These are phyloP conservation scores for Tetracladium marchalianum DNA, from an alignment of 495 filamentous ascomycete species.

Conservation along the genomic window DNA sequence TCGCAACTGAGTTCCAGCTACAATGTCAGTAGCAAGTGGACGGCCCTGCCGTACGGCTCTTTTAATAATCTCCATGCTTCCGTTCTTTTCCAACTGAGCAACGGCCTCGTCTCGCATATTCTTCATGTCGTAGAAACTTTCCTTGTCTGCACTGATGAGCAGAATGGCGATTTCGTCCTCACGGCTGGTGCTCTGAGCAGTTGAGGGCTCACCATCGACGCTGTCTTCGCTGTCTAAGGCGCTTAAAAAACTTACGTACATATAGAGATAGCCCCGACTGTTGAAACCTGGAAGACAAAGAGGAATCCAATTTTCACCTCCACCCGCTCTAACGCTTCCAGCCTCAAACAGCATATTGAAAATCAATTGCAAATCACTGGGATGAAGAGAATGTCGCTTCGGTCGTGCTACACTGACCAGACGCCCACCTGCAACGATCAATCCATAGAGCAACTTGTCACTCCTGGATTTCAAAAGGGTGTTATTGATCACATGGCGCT, in stretches of 20 bases:
- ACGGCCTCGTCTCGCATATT: constrained; percentile 77
- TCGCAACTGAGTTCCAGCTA: constrained; percentile 66
- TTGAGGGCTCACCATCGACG: constrained; percentile 4
- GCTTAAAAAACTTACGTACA: constrained; percentile 89
- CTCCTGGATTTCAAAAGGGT: constrained; percentile 68
- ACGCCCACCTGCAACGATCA: constrained; percentile 87
- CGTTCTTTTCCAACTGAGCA: constrained; percentile 62
- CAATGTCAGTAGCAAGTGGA: constrained; percentile 58
- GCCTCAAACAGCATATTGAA: constrained; percentile 99
- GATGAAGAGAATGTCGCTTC: constrained; percentile 90
- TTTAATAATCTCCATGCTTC: constrained; percentile 64
- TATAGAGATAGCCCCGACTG: constrained; percentile 93
- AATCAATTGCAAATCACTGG: constrained; percentile 88
- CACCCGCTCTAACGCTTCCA: constrained; percentile 70
- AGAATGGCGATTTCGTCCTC: constrained; percentile 80
- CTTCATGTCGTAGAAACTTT: constrained; percentile 83
- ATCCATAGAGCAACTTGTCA: constrained; percentile 75
- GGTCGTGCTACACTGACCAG: constrained; percentile 92
- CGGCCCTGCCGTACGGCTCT: constrained; percentile 61
- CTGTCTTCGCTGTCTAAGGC: constrained; percentile 11
- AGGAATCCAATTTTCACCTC: constrained; percentile 96
- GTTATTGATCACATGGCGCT: constrained; percentile 79
- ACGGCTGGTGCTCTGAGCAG: constrained; percentile 13
- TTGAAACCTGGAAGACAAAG: constrained; percentile 96
- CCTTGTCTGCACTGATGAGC: constrained; percentile 84